Evolutionary conservation across 2,329 filamentous ascomycete genomes (phyloP).

Genomic region (Elsinoe arachidis): DNA sequence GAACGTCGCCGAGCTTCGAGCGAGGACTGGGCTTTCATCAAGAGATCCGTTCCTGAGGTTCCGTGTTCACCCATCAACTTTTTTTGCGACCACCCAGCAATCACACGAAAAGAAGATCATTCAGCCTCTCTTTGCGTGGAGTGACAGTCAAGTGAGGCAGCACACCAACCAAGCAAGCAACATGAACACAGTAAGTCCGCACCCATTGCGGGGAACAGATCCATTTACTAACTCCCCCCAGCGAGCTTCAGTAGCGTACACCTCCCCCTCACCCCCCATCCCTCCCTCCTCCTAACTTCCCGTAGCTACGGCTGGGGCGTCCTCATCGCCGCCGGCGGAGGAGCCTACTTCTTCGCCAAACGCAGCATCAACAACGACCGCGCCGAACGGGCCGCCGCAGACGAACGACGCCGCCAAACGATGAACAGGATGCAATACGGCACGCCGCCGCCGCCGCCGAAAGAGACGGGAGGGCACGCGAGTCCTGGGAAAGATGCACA

Average conservation of each 20-base stretch:
- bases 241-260: slow-evolving; percentile 17
- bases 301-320: slow-evolving; percentile 83
- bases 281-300: neutral
- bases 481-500: slow-evolving; percentile 62
- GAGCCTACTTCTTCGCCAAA: slow-evolving; percentile 95
- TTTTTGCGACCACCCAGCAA: neutral
- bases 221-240: neutral
- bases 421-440: slow-evolving; percentile 14
- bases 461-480: slow-evolving; percentile 25
- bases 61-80: slow-evolving; percentile 3
- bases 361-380: slow-evolving; percentile 87
- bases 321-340: slow-evolving; percentile 77
- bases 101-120: neutral
- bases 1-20: slow-evolving; percentile 4
- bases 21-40: slow-evolving; percentile 9
- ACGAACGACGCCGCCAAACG: slow-evolving; percentile 48
- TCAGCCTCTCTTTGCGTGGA: neutral
- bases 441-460: slow-evolving; percentile 8
- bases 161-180: slow-evolving; percentile 9
- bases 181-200: slow-evolving; percentile 22
- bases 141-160: too few relatives aligned
- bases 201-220: neutral
- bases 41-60: slow-evolving; percentile 1
- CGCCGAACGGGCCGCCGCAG: slow-evolving; percentile 58
- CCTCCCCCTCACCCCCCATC: neutral